Evolutionary conservation across 371 early-diverging fungal genomes (phyloP).

Genomic region (Rhizomucor pusillus): DNA sequence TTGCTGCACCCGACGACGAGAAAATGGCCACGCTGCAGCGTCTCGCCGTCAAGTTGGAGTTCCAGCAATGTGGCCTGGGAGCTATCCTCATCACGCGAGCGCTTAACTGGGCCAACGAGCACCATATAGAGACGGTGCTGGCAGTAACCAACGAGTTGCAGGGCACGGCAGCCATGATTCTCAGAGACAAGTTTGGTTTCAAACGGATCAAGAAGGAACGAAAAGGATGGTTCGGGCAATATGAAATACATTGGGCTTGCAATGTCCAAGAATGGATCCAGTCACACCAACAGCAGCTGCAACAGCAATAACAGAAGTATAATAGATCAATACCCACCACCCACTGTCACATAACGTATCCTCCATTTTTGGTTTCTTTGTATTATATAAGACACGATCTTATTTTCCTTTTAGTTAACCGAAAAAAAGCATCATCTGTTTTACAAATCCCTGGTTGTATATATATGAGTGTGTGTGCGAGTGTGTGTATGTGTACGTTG

Average conservation of each 20-base stretch:
- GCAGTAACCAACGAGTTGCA: conserved; percentile 37
- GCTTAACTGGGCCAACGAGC: conserved; percentile 36
- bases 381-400: no score
- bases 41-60: conserved; percentile 33
- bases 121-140: conserved; percentile 32
- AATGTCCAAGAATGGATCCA: conserved; percentile 17
- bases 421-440: no score
- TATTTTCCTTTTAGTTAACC: no score
- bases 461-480: no score
- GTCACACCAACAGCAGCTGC: no score
- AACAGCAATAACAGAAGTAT: no score
- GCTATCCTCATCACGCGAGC: conserved; percentile 38
- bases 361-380: no score
- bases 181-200: conserved; percentile 33
- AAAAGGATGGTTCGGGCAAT: conserved; percentile 37
- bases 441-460: no score
- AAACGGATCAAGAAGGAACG: conserved; percentile 21
- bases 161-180: conserved; percentile 27
- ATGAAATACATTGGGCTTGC: conserved; percentile 19
- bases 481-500: no score
- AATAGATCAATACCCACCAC: no score
- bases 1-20: conserved; percentile 27
- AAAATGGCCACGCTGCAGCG: conserved; percentile 41
- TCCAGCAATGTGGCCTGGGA: conserved; percentile 39
- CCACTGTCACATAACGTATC: no score